Base-by-base conservation (phyloP, 306 rosid genomes). In the Potentilla sterilis region DNA sequence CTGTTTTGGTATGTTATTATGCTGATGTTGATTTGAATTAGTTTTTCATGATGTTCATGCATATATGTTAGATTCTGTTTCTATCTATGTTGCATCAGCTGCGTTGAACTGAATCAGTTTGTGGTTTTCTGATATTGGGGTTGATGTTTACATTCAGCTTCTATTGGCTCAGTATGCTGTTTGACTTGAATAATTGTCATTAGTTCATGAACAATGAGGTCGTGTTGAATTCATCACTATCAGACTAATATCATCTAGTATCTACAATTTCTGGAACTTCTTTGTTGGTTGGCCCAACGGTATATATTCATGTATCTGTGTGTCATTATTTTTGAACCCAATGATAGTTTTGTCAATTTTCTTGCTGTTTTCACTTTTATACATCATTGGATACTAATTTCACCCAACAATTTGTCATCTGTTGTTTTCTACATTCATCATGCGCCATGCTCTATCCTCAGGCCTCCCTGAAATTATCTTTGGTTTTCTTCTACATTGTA, bases 221-320 rank as follows among this genome's bases (percentile, higher is more conserved):
- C 8, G 22, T 46, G 41, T 46, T n/a, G 19, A 18, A 48, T 2
- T 47, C 35, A 19, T 69, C 48, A 35, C 22, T 15, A 64, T 9
- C 13, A n/a, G n/a, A n/a, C n/a, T n/a, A n/a, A n/a, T n/a, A n/a
- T n/a, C n/a, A n/a, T n/a, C n/a, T n/a, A n/a, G n/a, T n/a, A n/a
- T n/a, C n/a, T n/a, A n/a, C n/a, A n/a, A n/a, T n/a, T 82, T 93
- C 97, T 38, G 96, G 97, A 75, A 93, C 97, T 72, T 91, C 98
- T 41, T 77, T 91, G 76, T 80, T 91, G 81, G 98, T 92, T 44
- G 97, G 98, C 72, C 91, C 91, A 32, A 87, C 88, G 87, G 89
- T 86, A 70, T 10, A 85, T 58, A 16, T 16, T 18, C 24, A 7
- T 16, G 9, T 16, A 35, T 51, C 35, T 75, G 35, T 21, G 58